Evolutionary conservation across 2,329 filamentous ascomycete genomes (phyloP), one percentile per base, ranked within the genome.

Genomic region (Paraconiothyrium sp.): DNA sequence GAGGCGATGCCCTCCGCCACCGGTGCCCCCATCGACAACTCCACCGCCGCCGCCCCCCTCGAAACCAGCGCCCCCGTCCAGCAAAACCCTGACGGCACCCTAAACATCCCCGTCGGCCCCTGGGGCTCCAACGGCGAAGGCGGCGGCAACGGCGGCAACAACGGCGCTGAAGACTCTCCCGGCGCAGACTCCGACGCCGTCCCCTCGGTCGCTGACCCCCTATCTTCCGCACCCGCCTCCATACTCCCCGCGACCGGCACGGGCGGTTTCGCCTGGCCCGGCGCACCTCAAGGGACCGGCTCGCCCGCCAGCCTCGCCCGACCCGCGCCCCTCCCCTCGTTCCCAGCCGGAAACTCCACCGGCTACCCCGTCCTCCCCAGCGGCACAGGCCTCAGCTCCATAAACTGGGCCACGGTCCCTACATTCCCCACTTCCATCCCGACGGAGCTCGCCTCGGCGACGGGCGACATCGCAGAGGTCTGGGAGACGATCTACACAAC

Each of bases 191-290:
- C 34, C 1, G 24, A 14, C 27, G 27, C 27, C 6, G 4, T 30
- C n/a, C 27, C 39, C 22, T 56, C 52, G 14, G 24, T 24, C n/a
- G 37, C 24, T 13, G 24, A 9, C 4, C 30, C 41, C 8, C 5
- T 39, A 5, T 41, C 39, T 5, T 8, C 14, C 7, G 22, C 44
- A 8, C 43, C 52, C 10, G 30, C 20, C 14, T 39, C 39, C 8
- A 41, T 20, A 8, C 43, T 20, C 9, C 43, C 50, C 10, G 51
- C 41, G 8, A 35, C 43, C 16, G 30, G 22, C 24, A 39, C 22
- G n/a, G 57, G 58, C 58, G 58, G 52, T 46, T 60, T 60, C 52
- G 34, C 30, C 22, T 60, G 58, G 58, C 58, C 58, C 35, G 43
- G 41, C 14, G 43, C 43, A 49, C 13, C 44, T 9, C 44, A 48